Base-by-base conservation (phyloP, 805 yeast genomes). In the Lipomyces sp. region DNA sequence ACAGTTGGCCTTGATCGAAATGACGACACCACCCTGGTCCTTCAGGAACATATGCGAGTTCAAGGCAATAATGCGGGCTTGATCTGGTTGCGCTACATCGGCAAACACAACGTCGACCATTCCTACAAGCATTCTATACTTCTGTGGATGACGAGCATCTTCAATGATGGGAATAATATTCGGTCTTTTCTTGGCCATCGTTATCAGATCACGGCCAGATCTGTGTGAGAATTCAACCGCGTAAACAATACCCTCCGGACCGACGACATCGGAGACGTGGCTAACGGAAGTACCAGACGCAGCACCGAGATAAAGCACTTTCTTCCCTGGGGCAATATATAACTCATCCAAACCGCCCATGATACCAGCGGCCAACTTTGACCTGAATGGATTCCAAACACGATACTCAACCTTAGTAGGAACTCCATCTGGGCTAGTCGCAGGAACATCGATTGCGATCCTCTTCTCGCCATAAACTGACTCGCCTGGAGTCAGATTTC, bases 121-220 rank as follows among this genome's bases (percentile, higher is more conserved):
- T 77, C 98, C 97, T 71, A 95, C 85, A 76, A 95, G 86, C 99
- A 95, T 95, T 85, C 99, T 89, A 89, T 95, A 95, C 83, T 95
- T 95, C 81, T 95, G 99, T 78, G 99, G 99, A 84, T 95, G 99
- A 86, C 99, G 93, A 72, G 99, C 99, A 84, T 95, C 99, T 83
- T 95, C 99, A 80, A 95, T 93, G 81, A 95, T 95, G 77, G 99
- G 99, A 74, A 95, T 92, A 66, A 95, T 96, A 79, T 95, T 95
- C 73, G 99, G 98, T 87, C 99, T 91, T 96, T 95, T 95, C 88
- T 94, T 95, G 79, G 99, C 99, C 99, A 95, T 95, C 77, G 96
- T 91, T 77, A 95, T 94, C 82, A 95, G 87, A 82, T 95, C 99
- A 86, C 99, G 90, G 81, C 99, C 99, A 78, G 98, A 97, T 87